Evolutionary conservation across 2,329 filamentous ascomycete genomes (phyloP).

Genomic region (Aspergillus costaricaensis): DNA sequence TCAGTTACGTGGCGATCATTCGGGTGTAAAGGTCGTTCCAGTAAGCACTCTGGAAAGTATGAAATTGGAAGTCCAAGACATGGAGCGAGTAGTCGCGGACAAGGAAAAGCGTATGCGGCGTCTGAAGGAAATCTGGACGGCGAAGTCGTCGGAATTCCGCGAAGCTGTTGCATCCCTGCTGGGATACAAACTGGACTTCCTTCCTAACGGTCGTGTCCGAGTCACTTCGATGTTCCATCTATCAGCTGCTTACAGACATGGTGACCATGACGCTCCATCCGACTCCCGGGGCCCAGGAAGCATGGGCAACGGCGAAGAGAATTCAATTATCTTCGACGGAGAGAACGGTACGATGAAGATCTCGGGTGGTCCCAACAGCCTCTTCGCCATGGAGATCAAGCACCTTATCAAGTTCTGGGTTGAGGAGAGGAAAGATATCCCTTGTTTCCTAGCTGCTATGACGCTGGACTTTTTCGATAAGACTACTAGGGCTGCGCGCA

Average conservation of each 20-base stretch:
- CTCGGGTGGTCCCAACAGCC: slow-evolving; percentile 80
- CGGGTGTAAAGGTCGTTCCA: slow-evolving; percentile 67
- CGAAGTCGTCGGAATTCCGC: slow-evolving; percentile 91
- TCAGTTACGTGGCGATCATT: slow-evolving; percentile 60
- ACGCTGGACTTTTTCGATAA: slow-evolving; percentile 90
- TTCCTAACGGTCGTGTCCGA: slow-evolving; percentile 94
- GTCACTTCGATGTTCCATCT: slow-evolving; percentile 86
- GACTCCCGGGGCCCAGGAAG: slow-evolving; percentile 51
- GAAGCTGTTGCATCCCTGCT: slow-evolving; percentile 90
- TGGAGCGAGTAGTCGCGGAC: slow-evolving; percentile 66
- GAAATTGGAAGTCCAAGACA: slow-evolving; percentile 72
- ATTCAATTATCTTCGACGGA: slow-evolving; percentile 78
- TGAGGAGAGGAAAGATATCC: slow-evolving; percentile 87
- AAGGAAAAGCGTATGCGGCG: slow-evolving; percentile 79
- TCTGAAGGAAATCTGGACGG: slow-evolving; percentile 87
- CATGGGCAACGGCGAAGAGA: slow-evolving; percentile 53
- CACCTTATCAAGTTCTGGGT: slow-evolving; percentile 96
- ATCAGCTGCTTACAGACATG: slow-evolving; percentile 51
- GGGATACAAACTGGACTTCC: slow-evolving; percentile 92
- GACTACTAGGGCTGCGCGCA: slow-evolving; percentile 44
- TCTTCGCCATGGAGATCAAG: slow-evolving; percentile 81
- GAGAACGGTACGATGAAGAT: slow-evolving; percentile 98
- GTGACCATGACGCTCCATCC: slow-evolving; percentile 58
- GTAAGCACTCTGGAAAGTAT: slow-evolving; percentile 73
- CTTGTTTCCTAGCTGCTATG: slow-evolving; percentile 86